phyloP scores from a whole-genome alignment of 2,329 filamentous ascomycete species.

The Mycocentrospora acerina region DNA sequence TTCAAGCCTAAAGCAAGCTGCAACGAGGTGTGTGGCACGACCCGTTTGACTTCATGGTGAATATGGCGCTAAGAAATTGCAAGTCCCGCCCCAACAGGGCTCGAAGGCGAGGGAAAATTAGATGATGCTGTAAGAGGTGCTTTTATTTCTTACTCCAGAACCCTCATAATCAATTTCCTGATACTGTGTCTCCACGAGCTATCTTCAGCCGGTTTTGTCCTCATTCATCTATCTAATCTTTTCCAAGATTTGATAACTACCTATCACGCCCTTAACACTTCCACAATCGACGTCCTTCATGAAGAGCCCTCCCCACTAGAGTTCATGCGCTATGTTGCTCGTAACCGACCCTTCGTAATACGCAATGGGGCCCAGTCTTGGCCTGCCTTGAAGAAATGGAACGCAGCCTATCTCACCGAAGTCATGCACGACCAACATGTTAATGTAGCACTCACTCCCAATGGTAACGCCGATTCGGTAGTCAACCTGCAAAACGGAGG shows the following conservation, averaged over 20 bases:
- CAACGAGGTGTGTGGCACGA: conserved; percentile 14
- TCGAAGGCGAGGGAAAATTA: conserved; percentile 22
- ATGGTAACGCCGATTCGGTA: conserved; percentile 63
- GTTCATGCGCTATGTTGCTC: conserved; percentile 75
- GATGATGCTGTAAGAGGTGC: conserved; percentile 43
- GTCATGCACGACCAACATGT: conserved; percentile 60
- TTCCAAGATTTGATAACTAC: conserved; percentile 57
- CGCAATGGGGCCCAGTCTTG: conserved; percentile 63
- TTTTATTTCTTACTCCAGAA: conserved; percentile 10
- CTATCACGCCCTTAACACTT: conserved; percentile 73
- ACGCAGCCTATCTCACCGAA: conserved; percentile 58
- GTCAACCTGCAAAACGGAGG: conserved; percentile 61
- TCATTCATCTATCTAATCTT: background rate
- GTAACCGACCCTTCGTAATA: conserved; percentile 74
- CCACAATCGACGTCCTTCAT: conserved; percentile 60
- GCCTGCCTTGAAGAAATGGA: conserved; percentile 66
- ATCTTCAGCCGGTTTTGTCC: no score
- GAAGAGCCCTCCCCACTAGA: conserved; percentile 72
- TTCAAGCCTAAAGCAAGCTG: conserved; percentile 11
- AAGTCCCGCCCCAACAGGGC: conserved; percentile 35
- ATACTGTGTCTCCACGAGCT: no score
- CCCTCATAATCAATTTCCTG: background rate
- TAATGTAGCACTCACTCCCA: conserved; percentile 76
- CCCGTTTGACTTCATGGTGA: background rate
- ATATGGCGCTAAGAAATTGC: conserved; percentile 3